A percentile compares a stretch with the other conserved stretches of the same genome.
phyloP scores from a whole-genome alignment of 257 asterid genomes.

The Petunia secreta region DNA sequence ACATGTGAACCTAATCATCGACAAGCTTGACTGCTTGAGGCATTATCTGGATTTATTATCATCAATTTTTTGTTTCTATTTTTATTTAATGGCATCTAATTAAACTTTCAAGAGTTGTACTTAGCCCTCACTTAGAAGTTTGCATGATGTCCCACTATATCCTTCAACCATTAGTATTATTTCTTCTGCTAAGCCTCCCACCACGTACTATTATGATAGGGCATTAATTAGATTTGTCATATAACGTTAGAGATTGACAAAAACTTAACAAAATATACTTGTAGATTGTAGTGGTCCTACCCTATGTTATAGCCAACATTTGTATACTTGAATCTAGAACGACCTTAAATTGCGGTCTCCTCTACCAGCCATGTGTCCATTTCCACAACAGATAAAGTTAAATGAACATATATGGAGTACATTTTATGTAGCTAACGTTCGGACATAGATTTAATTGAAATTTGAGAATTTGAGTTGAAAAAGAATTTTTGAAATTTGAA shows the following conservation, averaged over 20 bases:
- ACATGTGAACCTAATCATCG: conserved; percentile 11
- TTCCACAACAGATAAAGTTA: background rate
- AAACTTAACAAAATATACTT: background rate
- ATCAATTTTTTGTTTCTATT: background rate
- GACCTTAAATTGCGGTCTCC: background rate
- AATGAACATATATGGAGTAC: background rate
- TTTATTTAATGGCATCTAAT: background rate
- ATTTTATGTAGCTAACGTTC: too few relatives aligned
- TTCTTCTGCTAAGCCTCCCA: background rate
- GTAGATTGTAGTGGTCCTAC: conserved; percentile 26
- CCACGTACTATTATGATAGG: background rate
- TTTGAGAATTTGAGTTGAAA: too few relatives aligned
- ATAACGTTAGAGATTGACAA: background rate
- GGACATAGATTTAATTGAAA: too few relatives aligned
- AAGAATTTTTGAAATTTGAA: too few relatives aligned
- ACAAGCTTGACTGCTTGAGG: background rate
- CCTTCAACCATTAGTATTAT: too few relatives aligned
- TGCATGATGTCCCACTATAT: too few relatives aligned
- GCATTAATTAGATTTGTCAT: conserved; percentile 14
- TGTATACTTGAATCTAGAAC: background rate
- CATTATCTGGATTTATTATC: background rate
- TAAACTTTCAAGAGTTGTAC: background rate
- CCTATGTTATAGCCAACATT: background rate
- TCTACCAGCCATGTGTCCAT: conserved; percentile 18
- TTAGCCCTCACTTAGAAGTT: background rate